Percentiles rank a stretch among this genome's conserved stretches.
Evolutionary conservation across 495 filamentous ascomycete species (phyloP).

Genomic region (Penicillium desertorum): DNA sequence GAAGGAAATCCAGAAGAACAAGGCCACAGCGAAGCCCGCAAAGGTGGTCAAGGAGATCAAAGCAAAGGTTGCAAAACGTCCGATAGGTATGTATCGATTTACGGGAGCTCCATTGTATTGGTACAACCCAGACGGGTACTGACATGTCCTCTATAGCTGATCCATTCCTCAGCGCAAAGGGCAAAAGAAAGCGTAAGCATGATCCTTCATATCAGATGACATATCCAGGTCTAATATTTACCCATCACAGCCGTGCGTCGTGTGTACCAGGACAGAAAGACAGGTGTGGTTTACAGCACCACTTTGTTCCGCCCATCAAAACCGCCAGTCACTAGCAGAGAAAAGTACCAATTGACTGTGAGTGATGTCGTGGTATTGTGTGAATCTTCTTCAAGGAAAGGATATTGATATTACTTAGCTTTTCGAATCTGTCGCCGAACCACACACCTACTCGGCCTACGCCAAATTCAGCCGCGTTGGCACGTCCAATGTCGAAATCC

Average conservation of each 20-base stretch:
- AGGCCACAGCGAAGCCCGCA: conserved; percentile 16
- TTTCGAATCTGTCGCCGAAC: conserved; percentile 49
- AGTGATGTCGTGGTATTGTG: conserved; percentile 2
- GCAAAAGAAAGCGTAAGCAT: conserved; percentile 7
- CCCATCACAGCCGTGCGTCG: conserved; percentile 27
- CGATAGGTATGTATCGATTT: conserved; percentile 19
- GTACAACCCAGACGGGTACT: neutral
- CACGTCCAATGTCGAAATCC: conserved; percentile 21
- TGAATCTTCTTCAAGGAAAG: neutral
- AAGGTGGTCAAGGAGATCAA: conserved; percentile 12
- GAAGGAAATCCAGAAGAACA: conserved; percentile 22
- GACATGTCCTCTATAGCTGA: conserved; percentile 4
- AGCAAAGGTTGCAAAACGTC: conserved; percentile 25
- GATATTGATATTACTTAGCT: conserved; percentile 38
- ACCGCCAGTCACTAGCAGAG: neutral
- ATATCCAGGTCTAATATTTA: neutral
- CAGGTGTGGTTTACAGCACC: conserved; percentile 17
- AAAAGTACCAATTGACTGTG: conserved; percentile 31
- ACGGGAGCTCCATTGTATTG: neutral
- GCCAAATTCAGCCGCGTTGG: conserved; percentile 39
- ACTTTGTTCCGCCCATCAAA: conserved; percentile 20
- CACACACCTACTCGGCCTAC: conserved; percentile 46
- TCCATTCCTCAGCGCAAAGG: conserved; percentile 1
- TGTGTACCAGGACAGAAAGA: conserved; percentile 22
- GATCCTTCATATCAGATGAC: neutral